phyloP scores from a whole-genome alignment of 2,329 filamentous ascomycete species.

The Hortaea werneckii region DNA sequence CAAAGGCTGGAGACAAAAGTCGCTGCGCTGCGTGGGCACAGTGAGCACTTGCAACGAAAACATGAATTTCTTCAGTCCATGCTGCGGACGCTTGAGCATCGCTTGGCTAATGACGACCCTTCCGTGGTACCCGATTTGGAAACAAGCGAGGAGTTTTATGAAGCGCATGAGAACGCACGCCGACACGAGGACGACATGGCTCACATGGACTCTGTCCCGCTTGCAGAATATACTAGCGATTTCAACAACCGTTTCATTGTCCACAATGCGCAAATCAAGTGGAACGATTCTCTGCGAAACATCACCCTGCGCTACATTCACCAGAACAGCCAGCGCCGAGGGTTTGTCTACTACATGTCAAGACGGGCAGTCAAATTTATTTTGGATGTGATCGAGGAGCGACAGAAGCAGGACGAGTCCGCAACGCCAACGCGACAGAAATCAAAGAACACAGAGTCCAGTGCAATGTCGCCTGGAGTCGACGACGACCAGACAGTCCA shows the following conservation, averaged over 20 bases:
- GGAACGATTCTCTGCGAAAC: conserved; percentile 93
- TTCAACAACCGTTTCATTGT: conserved; percentile 98
- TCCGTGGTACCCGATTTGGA: conserved; percentile 33
- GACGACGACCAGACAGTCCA: conserved; percentile 61
- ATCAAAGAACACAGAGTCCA: conserved; percentile 16
- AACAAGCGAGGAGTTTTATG: conserved; percentile 35
- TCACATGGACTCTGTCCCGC: conserved; percentile 56
- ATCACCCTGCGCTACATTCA: conserved; percentile 96
- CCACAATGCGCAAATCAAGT: conserved; percentile 94
- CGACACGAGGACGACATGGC: conserved; percentile 39
- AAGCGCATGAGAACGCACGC: conserved; percentile 40
- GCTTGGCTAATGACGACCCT: conserved; percentile 49
- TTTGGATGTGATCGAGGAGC: conserved; percentile 91
- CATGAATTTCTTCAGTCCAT: conserved; percentile 49
- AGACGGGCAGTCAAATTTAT: conserved; percentile 95
- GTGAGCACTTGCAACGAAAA: conserved; percentile 47
- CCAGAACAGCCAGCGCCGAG: conserved; percentile 88
- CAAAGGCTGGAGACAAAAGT: conserved; percentile 47
- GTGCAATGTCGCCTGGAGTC: conserved; percentile 33
- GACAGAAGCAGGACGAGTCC: conserved; percentile 47
- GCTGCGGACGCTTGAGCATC: conserved; percentile 47
- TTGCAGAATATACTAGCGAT: conserved; percentile 78
- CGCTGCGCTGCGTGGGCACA: conserved; percentile 46
- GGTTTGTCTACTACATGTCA: conserved; percentile 97
- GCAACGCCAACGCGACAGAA: conserved; percentile 14